Evolutionary conservation across 2,329 filamentous ascomycete species (phyloP).

Genomic region (Diaporthe vaccinii): DNA sequence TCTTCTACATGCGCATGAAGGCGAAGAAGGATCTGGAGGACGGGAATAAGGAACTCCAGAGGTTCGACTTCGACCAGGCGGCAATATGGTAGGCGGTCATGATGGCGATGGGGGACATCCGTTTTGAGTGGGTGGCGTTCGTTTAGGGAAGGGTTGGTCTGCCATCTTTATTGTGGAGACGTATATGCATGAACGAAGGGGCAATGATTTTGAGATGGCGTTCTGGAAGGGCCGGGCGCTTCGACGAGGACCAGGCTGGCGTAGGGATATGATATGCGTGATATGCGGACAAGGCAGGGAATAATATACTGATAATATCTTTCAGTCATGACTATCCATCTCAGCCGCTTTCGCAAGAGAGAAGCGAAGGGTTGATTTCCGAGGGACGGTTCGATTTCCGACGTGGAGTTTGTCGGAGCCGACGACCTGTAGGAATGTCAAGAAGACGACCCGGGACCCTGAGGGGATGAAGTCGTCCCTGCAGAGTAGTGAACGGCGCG

Average conservation of each 20-base stretch:
- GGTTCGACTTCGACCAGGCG: slow-evolving; percentile 90
- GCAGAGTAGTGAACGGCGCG: not conserved
- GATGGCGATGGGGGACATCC: not conserved
- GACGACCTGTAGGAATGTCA: slow-evolving; percentile 12
- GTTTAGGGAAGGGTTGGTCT: not conserved
- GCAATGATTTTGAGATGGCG: slow-evolving; percentile 1
- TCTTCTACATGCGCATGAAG: slow-evolving; percentile 99
- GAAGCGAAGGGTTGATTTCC: not conserved
- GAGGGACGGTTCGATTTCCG: slow-evolving; percentile 28
- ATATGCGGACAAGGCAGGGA: not conserved
- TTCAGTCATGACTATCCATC: slow-evolving; percentile 3
- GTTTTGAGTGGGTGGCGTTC: not conserved
- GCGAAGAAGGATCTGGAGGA: slow-evolving; percentile 99
- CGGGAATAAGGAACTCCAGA: slow-evolving; percentile 86
- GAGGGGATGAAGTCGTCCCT: not conserved
- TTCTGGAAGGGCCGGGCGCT: slow-evolving; percentile 23
- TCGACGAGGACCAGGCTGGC: slow-evolving; percentile 10
- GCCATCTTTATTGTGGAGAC: slow-evolving; percentile 2
- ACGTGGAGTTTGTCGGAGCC: slow-evolving; percentile 38
- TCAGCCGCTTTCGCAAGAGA: slow-evolving; percentile 37
- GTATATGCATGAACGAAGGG: slow-evolving; percentile 6
- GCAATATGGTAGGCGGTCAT: slow-evolving; percentile 64
- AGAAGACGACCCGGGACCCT: not conserved
- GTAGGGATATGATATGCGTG: slow-evolving; percentile 12
- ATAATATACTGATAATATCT: slow-evolving; percentile 28